Evolutionary conservation across 768 basidiomycete genomes (phyloP), one percentile per base, ranked within the genome.

Genomic region (Amanita rimosa): DNA sequence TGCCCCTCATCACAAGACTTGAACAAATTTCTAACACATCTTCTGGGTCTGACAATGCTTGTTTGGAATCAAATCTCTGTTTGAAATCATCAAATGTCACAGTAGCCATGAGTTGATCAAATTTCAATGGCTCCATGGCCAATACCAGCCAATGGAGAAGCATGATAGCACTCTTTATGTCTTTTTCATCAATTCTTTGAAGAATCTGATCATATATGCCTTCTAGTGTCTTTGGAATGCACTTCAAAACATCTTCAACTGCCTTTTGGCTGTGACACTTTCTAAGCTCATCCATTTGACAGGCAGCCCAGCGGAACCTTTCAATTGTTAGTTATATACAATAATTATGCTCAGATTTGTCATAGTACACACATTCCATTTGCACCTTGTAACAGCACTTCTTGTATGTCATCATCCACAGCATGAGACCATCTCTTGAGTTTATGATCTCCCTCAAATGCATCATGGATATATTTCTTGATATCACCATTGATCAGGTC

Each of bases 191-290:
- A 35, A 46, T 46, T n/a, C 34, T 46, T 3, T 36, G 10, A 24
- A 46, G 45, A 24, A 46, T 46, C 26, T 46, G 45, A n/a, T 46
- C 45, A 46, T 46, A 46, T 35, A 22, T 46, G 6, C n/a, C 21
- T 22, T 46, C 45, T 21, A 46, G n/a, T 10, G 31, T 24, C 7
- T 22, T 10, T 24, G 45, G 45, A 21, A 46, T 16, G 6, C 6
- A 2, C 8, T 26, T 0, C n/a, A 46, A 22, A 13, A 31, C 19
- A 21, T 8, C 14, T 6, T 19, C 22, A 6, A 46, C 11, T 36
- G 33, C 21, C 7, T 19, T 36, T 36, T 22, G 9, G 5, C 6
- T 46, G 3, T 2, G 6, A 24, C 45, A 46, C 10, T 26, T 21
- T 35, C 22, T 35, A 3, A 46, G 34, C n/a, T 34, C 19, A 22